Evolutionary conservation across 2,329 filamentous ascomycete species (phyloP).

Genomic region (Phaeosphaeriaceae sp.): DNA sequence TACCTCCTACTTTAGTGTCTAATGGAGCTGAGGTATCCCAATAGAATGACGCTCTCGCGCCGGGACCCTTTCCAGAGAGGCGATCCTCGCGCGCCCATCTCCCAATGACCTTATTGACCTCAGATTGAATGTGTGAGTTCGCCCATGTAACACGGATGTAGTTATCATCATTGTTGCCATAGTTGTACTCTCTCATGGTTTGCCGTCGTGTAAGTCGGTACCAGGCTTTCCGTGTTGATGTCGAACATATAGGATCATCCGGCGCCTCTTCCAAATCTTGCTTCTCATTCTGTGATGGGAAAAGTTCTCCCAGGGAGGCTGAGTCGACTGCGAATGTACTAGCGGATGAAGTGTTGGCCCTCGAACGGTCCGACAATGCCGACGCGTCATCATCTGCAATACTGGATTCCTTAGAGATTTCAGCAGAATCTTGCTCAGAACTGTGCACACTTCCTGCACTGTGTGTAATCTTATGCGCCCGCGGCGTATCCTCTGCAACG

Average conservation of each 20-base stretch:
- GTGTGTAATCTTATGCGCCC: neutral
- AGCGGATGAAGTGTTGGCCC: neutral
- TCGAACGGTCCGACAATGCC: neutral
- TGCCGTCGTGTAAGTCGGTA: constrained; percentile 48
- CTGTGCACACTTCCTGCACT: neutral
- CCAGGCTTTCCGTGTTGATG: constrained; percentile 47
- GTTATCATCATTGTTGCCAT: constrained; percentile 40
- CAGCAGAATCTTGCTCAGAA: no score
- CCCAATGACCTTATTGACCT: constrained; percentile 44
- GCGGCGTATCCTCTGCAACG: neutral
- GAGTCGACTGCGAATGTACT: constrained; percentile 18
- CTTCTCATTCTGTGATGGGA: constrained; percentile 17
- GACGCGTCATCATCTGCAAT: neutral
- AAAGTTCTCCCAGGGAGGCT: constrained; percentile 34
- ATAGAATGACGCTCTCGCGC: constrained; percentile 44
- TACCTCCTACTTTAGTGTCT: constrained; percentile 17
- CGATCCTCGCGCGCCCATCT: constrained; percentile 49
- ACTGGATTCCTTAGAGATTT: neutral
- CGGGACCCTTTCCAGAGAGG: constrained; percentile 43
- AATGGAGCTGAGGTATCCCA: constrained; percentile 42
- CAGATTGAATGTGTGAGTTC: constrained; percentile 38
- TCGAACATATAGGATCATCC: constrained; percentile 43
- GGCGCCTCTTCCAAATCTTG: constrained; percentile 23
- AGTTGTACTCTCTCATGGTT: constrained; percentile 48
- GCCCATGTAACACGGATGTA: constrained; percentile 49